phyloP scores from a whole-genome alignment of 1,284 basidiomycete genomes.

The Paramarasmius palmivorus region DNA sequence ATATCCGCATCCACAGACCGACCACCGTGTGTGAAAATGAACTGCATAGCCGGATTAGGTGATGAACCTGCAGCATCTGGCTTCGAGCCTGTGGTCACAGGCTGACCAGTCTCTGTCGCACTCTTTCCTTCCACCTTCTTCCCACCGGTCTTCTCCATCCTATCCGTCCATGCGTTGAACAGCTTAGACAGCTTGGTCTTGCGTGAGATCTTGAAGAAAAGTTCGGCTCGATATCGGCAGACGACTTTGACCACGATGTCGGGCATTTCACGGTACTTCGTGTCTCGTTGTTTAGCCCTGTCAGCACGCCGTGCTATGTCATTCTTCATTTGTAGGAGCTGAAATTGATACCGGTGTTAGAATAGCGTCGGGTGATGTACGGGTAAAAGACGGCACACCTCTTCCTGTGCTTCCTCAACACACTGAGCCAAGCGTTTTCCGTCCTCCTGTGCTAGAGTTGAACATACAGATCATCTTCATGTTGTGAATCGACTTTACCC shows the following conservation, averaged over 20 bases:
- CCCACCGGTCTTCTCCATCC: conserved; percentile 64
- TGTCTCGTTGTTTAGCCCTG: conserved; percentile 71
- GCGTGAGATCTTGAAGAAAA: conserved; percentile 86
- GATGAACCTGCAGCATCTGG: background rate
- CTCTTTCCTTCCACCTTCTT: conserved; percentile 40
- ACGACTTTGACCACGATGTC: conserved; percentile 84
- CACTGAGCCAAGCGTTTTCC: conserved; percentile 74
- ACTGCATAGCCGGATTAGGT: conserved; percentile 54
- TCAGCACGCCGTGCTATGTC: conserved; percentile 76
- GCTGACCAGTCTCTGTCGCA: conserved; percentile 20
- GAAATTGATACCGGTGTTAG: conserved; percentile 11
- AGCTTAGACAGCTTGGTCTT: conserved; percentile 80
- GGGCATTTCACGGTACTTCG: conserved; percentile 73
- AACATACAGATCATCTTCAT: conserved; percentile 13
- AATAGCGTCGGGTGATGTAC: conserved; percentile 7
- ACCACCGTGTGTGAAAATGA: conserved; percentile 80
- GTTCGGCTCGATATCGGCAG: conserved; percentile 82
- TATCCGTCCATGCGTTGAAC: conserved; percentile 83
- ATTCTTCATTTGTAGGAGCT: conserved; percentile 76
- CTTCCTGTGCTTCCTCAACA: conserved; percentile 80
- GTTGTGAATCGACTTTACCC: conserved; percentile 48
- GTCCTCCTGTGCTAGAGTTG: conserved; percentile 58
- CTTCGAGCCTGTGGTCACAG: conserved; percentile 45
- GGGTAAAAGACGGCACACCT: conserved; percentile 44
- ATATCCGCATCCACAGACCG: conserved; percentile 70